These are phyloP conservation scores for Lichtheimia ornata DNA, from an alignment of 371 early-diverging fungal genomes.

Conservation along the genomic window DNA sequence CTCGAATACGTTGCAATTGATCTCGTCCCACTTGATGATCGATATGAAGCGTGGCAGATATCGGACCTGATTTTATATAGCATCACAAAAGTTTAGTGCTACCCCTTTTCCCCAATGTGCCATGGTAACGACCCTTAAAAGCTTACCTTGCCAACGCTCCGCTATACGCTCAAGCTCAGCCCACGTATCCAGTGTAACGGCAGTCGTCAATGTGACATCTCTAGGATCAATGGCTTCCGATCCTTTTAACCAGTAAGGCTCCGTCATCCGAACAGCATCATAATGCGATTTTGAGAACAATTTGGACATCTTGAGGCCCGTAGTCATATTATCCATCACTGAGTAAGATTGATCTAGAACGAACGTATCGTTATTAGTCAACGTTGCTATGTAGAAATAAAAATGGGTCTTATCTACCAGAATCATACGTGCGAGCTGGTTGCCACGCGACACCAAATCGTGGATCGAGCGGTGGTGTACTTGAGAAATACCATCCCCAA, in stretches of 20 bases:
- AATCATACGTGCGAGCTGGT: constrained; percentile 46
- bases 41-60: constrained; percentile 43
- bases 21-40: no score
- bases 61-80: constrained; percentile 28
- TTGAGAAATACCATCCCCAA: constrained; percentile 28
- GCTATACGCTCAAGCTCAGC: constrained; percentile 33
- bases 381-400: no score
- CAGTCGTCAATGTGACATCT: constrained; percentile 39
- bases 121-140: not conserved
- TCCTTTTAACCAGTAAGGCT: constrained; percentile 46
- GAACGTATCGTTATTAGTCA: no score
- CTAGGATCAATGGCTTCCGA: constrained; percentile 20
- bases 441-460: constrained; percentile 32
- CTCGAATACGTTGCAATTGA: no score
- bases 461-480: constrained; percentile 14
- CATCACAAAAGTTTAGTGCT: no score
- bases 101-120: no score
- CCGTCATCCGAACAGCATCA: constrained; percentile 30
- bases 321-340: constrained; percentile 39
- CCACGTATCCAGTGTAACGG: constrained; percentile 38
- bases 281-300: constrained; percentile 44
- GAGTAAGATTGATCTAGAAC: constrained; percentile 41
- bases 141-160: constrained; percentile 46
- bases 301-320: constrained; percentile 47
- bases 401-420: constrained; percentile 18